These are phyloP conservation scores for Ochromonas danica DNA, from an alignment of 108 stramenopile genomes.

Conservation along the genomic window DNA sequence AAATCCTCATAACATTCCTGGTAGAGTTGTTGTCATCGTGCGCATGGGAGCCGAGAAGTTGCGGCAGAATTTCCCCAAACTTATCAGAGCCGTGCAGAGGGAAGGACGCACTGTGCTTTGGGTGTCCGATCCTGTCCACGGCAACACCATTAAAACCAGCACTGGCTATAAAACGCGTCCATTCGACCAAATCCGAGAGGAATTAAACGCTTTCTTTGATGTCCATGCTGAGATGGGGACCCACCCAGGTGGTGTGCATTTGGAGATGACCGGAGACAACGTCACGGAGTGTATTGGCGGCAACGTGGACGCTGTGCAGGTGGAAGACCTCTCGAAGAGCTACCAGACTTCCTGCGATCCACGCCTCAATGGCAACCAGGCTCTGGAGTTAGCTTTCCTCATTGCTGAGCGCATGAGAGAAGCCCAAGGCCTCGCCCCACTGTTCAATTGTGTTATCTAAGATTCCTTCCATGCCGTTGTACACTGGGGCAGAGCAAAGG, in stretches of 20 bases:
- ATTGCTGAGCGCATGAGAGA: slow-evolving; percentile 88
- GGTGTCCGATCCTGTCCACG: slow-evolving; percentile 89
- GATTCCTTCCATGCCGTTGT: too few relatives aligned
- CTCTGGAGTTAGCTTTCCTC: slow-evolving; percentile 94
- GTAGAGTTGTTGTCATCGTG: slow-evolving; percentile 90
- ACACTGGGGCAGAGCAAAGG: too few relatives aligned
- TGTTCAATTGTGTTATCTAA: slow-evolving; percentile 22
- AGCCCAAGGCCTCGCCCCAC: slow-evolving; percentile 65
- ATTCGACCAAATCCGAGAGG: slow-evolving; percentile 87
- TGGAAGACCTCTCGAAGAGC: slow-evolving; percentile 56
- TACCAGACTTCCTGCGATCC: slow-evolving; percentile 97
- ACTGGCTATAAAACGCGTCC: slow-evolving; percentile 91
- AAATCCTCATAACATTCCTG: slow-evolving; percentile 93
- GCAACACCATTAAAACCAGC: slow-evolving; percentile 91
- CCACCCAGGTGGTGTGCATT: slow-evolving; percentile 93
- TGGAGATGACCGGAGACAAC: slow-evolving; percentile 96
- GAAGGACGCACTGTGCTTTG: slow-evolving; percentile 89
- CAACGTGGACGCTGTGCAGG: slow-evolving; percentile 69
- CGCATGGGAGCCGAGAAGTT: slow-evolving; percentile 96
- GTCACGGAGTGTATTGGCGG: slow-evolving; percentile 99
- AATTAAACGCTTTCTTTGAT: slow-evolving; percentile 95
- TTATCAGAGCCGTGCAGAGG: slow-evolving; percentile 92
- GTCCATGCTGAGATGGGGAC: slow-evolving; percentile 96
- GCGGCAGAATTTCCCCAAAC: slow-evolving; percentile 83
- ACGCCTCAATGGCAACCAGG: slow-evolving; percentile 92